Conservation (phyloP, 192 early-diverging fungal genomes). For the Cladochytrium replicatum region DNA sequence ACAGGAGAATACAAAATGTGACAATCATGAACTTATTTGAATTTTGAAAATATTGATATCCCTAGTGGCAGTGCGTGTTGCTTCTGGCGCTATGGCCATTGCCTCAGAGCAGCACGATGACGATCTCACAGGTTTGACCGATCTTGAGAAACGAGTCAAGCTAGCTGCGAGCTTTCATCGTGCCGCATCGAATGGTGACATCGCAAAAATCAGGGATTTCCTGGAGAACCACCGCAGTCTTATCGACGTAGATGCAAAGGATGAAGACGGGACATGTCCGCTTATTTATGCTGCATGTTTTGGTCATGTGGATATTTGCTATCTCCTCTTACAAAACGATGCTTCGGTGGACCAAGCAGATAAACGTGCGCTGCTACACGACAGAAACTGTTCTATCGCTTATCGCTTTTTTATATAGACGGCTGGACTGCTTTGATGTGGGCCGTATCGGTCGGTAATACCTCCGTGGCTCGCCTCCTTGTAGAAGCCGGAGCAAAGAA, state of each 20-base stretch:
- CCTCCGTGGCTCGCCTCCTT: constrained; percentile 59
- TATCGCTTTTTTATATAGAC: constrained; percentile 8
- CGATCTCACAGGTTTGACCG: too few species aligned
- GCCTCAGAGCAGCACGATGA: too few species aligned
- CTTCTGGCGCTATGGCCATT: too few species aligned
- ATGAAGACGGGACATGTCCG: constrained; percentile 79
- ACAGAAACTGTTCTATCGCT: neutral
- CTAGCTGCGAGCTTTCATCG: too few species aligned
- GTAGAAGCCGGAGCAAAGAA: constrained; percentile 64
- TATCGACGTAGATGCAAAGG: constrained; percentile 67
- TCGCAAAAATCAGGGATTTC: constrained; percentile 47
- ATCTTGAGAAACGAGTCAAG: too few species aligned
- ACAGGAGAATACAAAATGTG: too few species aligned
- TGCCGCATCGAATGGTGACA: constrained; percentile 66
- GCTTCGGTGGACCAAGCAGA: constrained; percentile 70
- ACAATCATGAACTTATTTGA: too few species aligned
- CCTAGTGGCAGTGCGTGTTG: too few species aligned
- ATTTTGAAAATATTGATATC: too few species aligned
- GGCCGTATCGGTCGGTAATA: constrained; percentile 82
- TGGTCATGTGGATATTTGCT: constrained; percentile 64
- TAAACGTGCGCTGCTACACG: constrained; percentile 46
- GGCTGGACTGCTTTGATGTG: constrained; percentile 94
- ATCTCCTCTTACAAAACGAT: constrained; percentile 60
- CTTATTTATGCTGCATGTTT: constrained; percentile 85
- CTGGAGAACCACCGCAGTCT: constrained; percentile 48